A percentile compares a stretch with the other conserved stretches of the same genome.
phyloP scores from a whole-genome alignment of 257 asterid species.

The Galeopsis tetrahit region DNA sequence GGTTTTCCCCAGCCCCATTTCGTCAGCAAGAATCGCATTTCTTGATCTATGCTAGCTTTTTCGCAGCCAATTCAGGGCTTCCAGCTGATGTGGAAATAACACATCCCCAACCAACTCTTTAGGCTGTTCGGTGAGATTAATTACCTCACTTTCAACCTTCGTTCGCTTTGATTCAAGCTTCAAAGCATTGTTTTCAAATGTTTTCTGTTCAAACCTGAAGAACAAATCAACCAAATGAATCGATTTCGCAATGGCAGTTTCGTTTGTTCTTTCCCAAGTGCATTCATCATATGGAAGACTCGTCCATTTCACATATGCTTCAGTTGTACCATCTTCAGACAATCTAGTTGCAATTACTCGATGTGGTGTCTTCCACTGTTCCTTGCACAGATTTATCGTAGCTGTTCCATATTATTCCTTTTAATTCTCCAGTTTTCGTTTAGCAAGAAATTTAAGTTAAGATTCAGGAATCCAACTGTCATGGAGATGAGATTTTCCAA shows the following conservation, averaged over 20 bases:
- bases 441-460: slow-evolving; percentile 78
- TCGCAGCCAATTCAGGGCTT: slow-evolving; percentile 98
- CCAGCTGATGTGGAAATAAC: slow-evolving; percentile 95
- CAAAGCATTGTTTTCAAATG: slow-evolving; percentile 55
- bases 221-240: slow-evolving; percentile 70
- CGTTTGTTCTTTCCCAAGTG: slow-evolving; percentile 94
- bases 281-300: slow-evolving; percentile 94
- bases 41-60: slow-evolving; percentile 89
- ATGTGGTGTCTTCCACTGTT: slow-evolving; percentile 92
- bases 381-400: slow-evolving; percentile 77
- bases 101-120: slow-evolving; percentile 81
- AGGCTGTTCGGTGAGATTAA: slow-evolving; percentile 87
- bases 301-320: slow-evolving; percentile 84
- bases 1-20: slow-evolving; percentile 99
- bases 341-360: slow-evolving; percentile 74
- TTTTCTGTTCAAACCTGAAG: slow-evolving; percentile 71
- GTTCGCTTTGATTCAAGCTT: slow-evolving; percentile 49
- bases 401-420: slow-evolving; percentile 83
- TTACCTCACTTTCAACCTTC: slow-evolving; percentile 59
- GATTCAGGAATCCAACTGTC: slow-evolving; percentile 89
- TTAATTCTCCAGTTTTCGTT: slow-evolving; percentile 90
- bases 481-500: slow-evolving; percentile 88
- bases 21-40: slow-evolving; percentile 98
- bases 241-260: slow-evolving; percentile 64
- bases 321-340: slow-evolving; percentile 65